Evolutionary conservation across 345 rosid genomes (phyloP).

Genomic region (Arabidopsis suecica): DNA sequence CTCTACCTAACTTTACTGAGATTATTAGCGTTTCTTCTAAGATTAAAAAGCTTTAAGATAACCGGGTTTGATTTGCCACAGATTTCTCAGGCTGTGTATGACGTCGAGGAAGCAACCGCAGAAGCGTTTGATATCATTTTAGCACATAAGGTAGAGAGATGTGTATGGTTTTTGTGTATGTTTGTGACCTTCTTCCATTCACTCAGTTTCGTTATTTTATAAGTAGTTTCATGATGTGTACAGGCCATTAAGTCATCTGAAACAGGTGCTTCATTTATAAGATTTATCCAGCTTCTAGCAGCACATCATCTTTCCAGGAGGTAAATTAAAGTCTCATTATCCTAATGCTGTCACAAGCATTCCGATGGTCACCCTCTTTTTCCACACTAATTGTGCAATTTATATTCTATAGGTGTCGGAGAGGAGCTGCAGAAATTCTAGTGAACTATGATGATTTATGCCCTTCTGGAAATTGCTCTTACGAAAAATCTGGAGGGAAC

Average conservation of each 20-base stretch:
- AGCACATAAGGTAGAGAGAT: constrained; percentile 62
- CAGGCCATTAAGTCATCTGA: constrained; percentile 79
- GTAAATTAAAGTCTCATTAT: constrained; percentile 46
- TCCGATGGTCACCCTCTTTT: constrained; percentile 31
- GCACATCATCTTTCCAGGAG: constrained; percentile 93
- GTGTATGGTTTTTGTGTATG: constrained; percentile 15
- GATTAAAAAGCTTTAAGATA: constrained; percentile 2
- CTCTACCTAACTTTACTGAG: constrained; percentile 2
- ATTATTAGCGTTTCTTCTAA: background rate
- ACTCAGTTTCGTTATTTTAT: constrained; percentile 1
- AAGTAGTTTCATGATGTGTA: constrained; percentile 28
- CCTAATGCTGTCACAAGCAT: constrained; percentile 25
- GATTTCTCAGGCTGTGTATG: constrained; percentile 94
- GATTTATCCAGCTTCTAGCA: constrained; percentile 85
- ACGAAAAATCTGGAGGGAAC: constrained; percentile 52
- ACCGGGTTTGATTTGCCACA: constrained; percentile 39
- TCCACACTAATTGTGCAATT: constrained; percentile 15
- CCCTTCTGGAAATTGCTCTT: constrained; percentile 59
- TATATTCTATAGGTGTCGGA: constrained; percentile 76
- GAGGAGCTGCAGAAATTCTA: constrained; percentile 89
- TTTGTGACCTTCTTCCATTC: background rate
- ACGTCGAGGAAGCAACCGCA: constrained; percentile 91
- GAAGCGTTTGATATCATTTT: constrained; percentile 78
- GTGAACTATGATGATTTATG: constrained; percentile 83
- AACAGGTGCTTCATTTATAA: constrained; percentile 80